phyloP scores from a whole-genome alignment of 306 rosid species.

The Rubus parviflorus region DNA sequence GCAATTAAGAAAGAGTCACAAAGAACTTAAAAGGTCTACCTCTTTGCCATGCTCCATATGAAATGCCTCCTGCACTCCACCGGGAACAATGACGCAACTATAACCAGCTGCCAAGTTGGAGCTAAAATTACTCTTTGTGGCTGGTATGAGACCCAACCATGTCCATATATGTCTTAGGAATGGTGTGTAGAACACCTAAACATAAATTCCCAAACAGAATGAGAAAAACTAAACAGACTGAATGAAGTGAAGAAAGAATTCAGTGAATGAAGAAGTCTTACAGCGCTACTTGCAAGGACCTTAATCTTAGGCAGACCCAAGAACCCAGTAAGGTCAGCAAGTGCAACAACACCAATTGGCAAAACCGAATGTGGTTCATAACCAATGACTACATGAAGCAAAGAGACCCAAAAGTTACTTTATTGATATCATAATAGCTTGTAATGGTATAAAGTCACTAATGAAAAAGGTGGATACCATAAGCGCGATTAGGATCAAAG shows the following conservation, averaged over 20 bases:
- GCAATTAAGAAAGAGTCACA: background rate
- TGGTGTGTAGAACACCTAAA: slow-evolving; percentile 83
- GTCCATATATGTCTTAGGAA: slow-evolving; percentile 96
- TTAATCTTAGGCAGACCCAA: slow-evolving; percentile 86
- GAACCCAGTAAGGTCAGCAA: slow-evolving; percentile 82
- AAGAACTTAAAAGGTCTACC: slow-evolving; percentile 38
- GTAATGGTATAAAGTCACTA: background rate
- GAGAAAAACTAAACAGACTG: slow-evolving; percentile 15
- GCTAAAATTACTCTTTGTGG: slow-evolving; percentile 59
- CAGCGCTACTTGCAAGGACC: slow-evolving; percentile 95
- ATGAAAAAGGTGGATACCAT: slow-evolving; percentile 36
- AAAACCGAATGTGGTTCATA: slow-evolving; percentile 96
- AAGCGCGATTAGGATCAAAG: slow-evolving; percentile 72
- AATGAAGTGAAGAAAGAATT: background rate
- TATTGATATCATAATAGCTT: background rate
- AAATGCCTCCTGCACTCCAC: slow-evolving; percentile 94
- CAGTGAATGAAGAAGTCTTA: slow-evolving; percentile 41
- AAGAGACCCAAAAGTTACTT: background rate
- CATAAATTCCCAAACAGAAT: slow-evolving; percentile 14
- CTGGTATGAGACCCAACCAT: slow-evolving; percentile 88
- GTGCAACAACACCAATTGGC: slow-evolving; percentile 81
- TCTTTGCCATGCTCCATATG: slow-evolving; percentile 72
- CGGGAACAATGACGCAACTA: slow-evolving; percentile 89
- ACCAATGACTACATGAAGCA: slow-evolving; percentile 65
- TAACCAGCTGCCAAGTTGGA: slow-evolving; percentile 65